Percentiles rank a stretch among this genome's conserved stretches.
Conservation (phyloP, 2,329 filamentous ascomycete species). For the Apiospora marii region DNA sequence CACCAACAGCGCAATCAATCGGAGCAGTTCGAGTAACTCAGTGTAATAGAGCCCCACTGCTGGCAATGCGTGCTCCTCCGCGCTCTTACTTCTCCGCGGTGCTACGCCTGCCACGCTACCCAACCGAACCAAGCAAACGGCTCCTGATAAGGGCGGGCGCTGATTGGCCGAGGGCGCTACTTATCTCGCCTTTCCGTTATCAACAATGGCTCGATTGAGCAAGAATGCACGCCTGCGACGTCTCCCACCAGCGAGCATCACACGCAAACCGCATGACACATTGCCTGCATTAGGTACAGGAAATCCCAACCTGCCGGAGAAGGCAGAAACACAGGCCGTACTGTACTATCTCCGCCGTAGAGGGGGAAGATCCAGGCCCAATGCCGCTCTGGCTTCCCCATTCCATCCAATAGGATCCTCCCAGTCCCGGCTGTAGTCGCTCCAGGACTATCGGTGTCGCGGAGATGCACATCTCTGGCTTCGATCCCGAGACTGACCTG, state of each 20-base stretch:
- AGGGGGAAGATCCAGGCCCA: background rate
- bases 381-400: background rate
- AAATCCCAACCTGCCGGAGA: background rate
- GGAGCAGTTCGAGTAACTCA: background rate
- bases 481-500: slow-evolving; percentile 20
- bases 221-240: background rate
- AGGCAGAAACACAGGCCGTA: background rate
- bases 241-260: background rate
- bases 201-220: slow-evolving; percentile 1
- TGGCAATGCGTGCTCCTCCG: slow-evolving; percentile 6
- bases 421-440: slow-evolving; percentile 31
- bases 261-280: slow-evolving; percentile 13
- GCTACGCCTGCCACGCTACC: background rate
- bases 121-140: background rate
- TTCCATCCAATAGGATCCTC: slow-evolving; percentile 12
- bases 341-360: background rate
- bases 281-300: slow-evolving; percentile 10
- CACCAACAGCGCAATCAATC: background rate
- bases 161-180: background rate
- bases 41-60: background rate
- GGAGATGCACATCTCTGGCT: slow-evolving; percentile 39
- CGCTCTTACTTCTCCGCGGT: slow-evolving; percentile 18
- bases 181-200: slow-evolving; percentile 19
- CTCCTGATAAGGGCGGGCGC: background rate
- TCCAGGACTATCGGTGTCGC: slow-evolving; percentile 27